Evolutionary conservation across 129 eudicot genomes (phyloP).

Genomic region (sunflower (Helianthus annuus)): DNA sequence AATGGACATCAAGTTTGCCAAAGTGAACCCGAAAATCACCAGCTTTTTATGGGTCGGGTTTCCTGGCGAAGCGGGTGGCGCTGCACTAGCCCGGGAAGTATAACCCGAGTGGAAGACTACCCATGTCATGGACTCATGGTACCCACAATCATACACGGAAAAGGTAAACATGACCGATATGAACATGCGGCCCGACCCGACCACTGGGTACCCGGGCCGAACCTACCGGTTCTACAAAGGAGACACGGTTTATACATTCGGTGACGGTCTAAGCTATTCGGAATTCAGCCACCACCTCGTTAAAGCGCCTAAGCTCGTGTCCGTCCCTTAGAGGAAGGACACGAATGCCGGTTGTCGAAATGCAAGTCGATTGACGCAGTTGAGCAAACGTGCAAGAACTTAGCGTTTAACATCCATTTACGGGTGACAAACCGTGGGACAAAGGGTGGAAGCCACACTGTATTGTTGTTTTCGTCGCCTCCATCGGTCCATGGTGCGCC

Average conservation of each 20-base stretch:
- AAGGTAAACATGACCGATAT: constrained; percentile 90
- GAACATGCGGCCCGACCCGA: constrained; percentile 94
- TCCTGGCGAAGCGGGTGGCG: constrained; percentile 99
- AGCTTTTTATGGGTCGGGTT: constrained; percentile 93
- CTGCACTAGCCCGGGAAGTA: constrained; percentile 79
- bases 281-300: constrained; percentile 60
- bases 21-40: constrained; percentile 66
- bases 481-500: constrained; percentile 84
- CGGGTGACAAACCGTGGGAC: constrained; percentile 64
- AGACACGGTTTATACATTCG: constrained; percentile 65
- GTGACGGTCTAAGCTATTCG: constrained; percentile 78
- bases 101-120: constrained; percentile 95
- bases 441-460: constrained; percentile 69
- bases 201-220: constrained; percentile 92
- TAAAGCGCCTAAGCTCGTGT: constrained; percentile 60
- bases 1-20: constrained; percentile 84
- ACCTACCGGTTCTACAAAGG: constrained; percentile 91
- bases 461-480: constrained; percentile 74
- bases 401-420: constrained; percentile 54
- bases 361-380: constrained; percentile 70
- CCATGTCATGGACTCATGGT: constrained; percentile 99
- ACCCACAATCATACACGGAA: constrained; percentile 73
- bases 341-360: constrained; percentile 51
- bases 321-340: constrained; percentile 68
- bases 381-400: constrained; percentile 58